A percentile compares a stretch with the other conserved stretches of the same genome.
Evolutionary conservation across 1,284 basidiomycete species (phyloP).

Genomic region (Mycena citricolor): DNA sequence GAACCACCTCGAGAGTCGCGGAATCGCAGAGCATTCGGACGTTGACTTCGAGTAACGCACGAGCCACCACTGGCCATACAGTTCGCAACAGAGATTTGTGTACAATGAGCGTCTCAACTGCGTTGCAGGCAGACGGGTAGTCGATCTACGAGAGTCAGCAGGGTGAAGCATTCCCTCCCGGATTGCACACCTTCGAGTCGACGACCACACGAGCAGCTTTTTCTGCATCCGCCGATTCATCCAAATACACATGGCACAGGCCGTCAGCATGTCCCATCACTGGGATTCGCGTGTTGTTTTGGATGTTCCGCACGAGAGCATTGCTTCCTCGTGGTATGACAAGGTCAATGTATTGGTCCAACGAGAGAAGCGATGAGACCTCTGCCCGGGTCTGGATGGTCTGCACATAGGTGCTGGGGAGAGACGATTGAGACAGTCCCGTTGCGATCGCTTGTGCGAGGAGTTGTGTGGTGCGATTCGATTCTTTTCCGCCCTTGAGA

Average conservation of each 20-base stretch:
- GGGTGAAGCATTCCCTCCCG: slow-evolving; percentile 1
- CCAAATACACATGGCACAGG: slow-evolving; percentile 87
- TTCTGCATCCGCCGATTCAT: slow-evolving; percentile 74
- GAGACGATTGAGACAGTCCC: slow-evolving; percentile 70
- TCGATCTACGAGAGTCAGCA: slow-evolving; percentile 58
- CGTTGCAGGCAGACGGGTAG: slow-evolving; percentile 97
- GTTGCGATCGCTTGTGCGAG: slow-evolving; percentile 79
- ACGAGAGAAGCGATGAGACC: slow-evolving; percentile 81
- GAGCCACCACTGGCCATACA: slow-evolving; percentile 81
- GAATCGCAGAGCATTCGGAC: slow-evolving; percentile 84
- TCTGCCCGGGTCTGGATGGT: slow-evolving; percentile 91
- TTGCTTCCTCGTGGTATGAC: slow-evolving; percentile 97
- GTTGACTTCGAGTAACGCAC: slow-evolving; percentile 64
- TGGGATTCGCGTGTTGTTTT: slow-evolving; percentile 88
- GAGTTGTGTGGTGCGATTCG: slow-evolving; percentile 72
- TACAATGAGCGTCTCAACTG: slow-evolving; percentile 88
- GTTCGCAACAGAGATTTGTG: slow-evolving; percentile 71
- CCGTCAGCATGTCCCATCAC: slow-evolving; percentile 99
- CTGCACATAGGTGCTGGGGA: slow-evolving; percentile 87
- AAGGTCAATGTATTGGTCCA: slow-evolving; percentile 93
- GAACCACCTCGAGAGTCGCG: slow-evolving; percentile 55
- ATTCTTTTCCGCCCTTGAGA: slow-evolving; percentile 96
- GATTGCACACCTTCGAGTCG: slow-evolving; percentile 81
- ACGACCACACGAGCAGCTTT: slow-evolving; percentile 83
- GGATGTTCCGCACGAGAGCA: slow-evolving; percentile 85